Percentiles rank a stretch among this genome's conserved stretches.
Evolutionary conservation across 768 basidiomycete species (phyloP).

Genomic region (Boletus vinaceobasis): DNA sequence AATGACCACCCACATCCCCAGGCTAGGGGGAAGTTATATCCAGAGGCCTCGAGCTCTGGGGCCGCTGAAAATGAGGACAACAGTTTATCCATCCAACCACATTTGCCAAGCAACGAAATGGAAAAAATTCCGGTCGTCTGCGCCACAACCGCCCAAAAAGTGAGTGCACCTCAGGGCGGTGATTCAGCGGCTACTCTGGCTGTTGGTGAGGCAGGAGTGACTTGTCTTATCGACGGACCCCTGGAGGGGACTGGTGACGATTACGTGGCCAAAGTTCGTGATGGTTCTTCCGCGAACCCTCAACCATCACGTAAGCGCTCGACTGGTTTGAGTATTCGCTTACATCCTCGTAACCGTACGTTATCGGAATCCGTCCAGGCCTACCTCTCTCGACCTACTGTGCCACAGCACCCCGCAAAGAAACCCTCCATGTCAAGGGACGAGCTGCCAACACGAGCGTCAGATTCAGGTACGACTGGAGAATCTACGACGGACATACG

Average conservation of each 20-base stretch:
- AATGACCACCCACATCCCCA: background rate
- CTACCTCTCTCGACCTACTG: constrained; percentile 33
- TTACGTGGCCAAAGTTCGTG: constrained; percentile 8
- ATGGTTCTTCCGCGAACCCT: constrained; percentile 17
- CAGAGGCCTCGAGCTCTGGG: background rate
- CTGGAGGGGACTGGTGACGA: background rate
- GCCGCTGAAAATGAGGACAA: background rate
- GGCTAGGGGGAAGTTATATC: no score
- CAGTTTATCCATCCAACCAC: background rate
- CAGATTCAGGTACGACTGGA: background rate
- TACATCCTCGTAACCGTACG: constrained; percentile 37
- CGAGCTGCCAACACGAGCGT: background rate
- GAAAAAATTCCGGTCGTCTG: constrained; percentile 2
- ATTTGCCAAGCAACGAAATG: constrained; percentile 1
- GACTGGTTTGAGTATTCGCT: background rate
- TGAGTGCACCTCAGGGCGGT: background rate
- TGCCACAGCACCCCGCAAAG: background rate
- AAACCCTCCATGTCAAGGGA: background rate
- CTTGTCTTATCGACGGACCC: background rate
- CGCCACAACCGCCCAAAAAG: background rate
- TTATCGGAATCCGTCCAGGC: constrained; percentile 48
- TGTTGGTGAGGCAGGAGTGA: background rate
- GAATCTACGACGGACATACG: background rate
- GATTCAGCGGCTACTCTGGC: background rate
- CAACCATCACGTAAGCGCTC: constrained; percentile 19